Evolutionary conservation across 164 flowering plant genomes (phyloP), one percentile per base, ranked within the genome.

Genomic region (Vitis labrusca): DNA sequence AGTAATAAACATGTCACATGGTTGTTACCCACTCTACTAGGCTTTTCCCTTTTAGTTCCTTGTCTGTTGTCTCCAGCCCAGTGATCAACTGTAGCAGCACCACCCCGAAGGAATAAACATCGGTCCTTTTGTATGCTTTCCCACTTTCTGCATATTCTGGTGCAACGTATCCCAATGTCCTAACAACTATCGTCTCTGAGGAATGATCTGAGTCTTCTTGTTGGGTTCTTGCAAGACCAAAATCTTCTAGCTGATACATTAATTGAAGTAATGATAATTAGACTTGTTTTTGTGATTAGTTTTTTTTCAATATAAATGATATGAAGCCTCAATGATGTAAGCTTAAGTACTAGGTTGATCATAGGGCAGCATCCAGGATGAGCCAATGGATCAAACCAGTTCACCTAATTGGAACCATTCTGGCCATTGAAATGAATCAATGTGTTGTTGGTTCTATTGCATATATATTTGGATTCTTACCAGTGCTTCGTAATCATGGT

Each of bases 141-240:
- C 91, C 91, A 73, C 65, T 78, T 74, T 83, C 87, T 66, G 88
- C 93, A 79, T 90, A 90, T 84, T 90, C 93, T 30, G 96, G 96
- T 63, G 90, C 96, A 65, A 90, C 55, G 67, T 88, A 90, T 68
- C 96, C 93, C 8, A 87, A 68, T 32, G 91, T 88, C 48, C 96
- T 93, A 4, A 90, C 91, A 10, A 90, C 86, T 44, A 77, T 74
- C 5, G 73, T 81, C 60, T 83, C 87, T 15, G 83, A 73, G 49
- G 84, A 73, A 37, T 78, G 72, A 56, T 79, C 83, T 56, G 79
- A 27, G 19, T 74, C 83, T 59, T 71, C 87, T 37, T 71, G 58
- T 58, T 83, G 86, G 62, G 73, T 80, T 75, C 83, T 86, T 59
- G 95, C 92, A 27, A 90, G 86, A 37, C 92, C 92, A 69, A 90